These are phyloP conservation scores for Talaromyces sp. DNA, from an alignment of 2,329 filamentous ascomycete genomes.

Conservation along the genomic window DNA sequence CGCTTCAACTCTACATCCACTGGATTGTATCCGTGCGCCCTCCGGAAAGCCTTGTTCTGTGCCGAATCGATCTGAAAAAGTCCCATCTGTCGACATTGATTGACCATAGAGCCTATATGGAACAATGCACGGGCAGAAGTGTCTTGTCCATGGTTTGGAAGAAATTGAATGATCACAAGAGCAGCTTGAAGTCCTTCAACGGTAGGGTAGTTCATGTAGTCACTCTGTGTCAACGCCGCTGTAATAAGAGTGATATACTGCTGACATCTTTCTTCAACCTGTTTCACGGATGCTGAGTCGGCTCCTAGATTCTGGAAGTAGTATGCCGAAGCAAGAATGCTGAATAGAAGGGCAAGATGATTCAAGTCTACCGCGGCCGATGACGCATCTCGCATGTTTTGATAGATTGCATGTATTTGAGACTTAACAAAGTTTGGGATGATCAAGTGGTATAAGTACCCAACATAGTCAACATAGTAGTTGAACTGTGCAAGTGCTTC, in stretches of 20 bases:
- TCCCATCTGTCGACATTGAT: slow-evolving; percentile 34
- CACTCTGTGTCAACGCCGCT: slow-evolving; percentile 31
- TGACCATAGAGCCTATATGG: slow-evolving; percentile 24
- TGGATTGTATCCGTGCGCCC: slow-evolving; percentile 20
- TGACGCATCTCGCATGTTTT: slow-evolving; percentile 21
- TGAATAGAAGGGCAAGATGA: slow-evolving; percentile 35
- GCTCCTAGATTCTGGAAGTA: slow-evolving; percentile 26
- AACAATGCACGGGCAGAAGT: slow-evolving; percentile 28
- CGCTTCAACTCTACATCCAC: slow-evolving; percentile 38
- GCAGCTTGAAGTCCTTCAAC: slow-evolving; percentile 34
- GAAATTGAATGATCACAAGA: slow-evolving; percentile 30
- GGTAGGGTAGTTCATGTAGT: slow-evolving; percentile 30
- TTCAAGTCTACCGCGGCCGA: slow-evolving; percentile 22
- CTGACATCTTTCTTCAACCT: slow-evolving; percentile 21
- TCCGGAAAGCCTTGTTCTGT: slow-evolving; percentile 19
- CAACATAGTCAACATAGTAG: slow-evolving; percentile 34
- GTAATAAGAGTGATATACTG: slow-evolving; percentile 31
- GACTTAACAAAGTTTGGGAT: slow-evolving; percentile 25
- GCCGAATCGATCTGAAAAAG: slow-evolving; percentile 37
- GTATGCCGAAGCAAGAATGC: slow-evolving; percentile 31
- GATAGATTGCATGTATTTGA: slow-evolving; percentile 32
- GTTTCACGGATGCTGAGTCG: slow-evolving; percentile 20
- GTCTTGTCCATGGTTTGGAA: slow-evolving; percentile 27
- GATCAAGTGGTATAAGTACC: slow-evolving; percentile 38
- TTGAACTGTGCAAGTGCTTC: slow-evolving; percentile 31